Evolutionary conservation across 176 grass and related monocot species (phyloP).

Genomic region (Bothriochloa decipiens): DNA sequence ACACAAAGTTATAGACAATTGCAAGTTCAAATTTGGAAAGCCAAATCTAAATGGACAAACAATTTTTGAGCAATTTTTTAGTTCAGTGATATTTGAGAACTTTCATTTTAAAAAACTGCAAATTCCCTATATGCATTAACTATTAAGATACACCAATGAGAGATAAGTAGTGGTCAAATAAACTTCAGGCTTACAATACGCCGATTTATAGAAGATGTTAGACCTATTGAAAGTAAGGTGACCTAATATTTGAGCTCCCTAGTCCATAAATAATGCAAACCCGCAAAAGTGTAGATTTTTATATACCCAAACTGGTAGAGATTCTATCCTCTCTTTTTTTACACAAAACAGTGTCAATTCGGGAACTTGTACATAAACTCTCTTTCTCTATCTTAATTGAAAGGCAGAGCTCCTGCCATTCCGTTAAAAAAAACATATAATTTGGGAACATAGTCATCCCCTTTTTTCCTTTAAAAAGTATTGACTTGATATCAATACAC

Average conservation of each 20-base stretch:
- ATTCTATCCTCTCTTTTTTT: constrained; percentile 9
- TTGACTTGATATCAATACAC: neutral
- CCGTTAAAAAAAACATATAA: neutral
- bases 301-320: neutral
- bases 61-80: constrained; percentile 9
- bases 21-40: neutral
- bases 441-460: neutral
- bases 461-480: neutral
- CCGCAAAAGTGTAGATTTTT: neutral
- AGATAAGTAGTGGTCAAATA: neutral
- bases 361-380: too few relatives aligned
- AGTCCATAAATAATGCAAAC: constrained; percentile 11
- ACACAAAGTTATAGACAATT: constrained; percentile 1
- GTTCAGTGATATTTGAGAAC: neutral
- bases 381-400: too few relatives aligned
- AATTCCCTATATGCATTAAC: neutral
- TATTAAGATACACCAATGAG: neutral
- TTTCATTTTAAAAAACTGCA: neutral
- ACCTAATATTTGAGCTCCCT: neutral
- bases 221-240: neutral
- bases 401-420: too few relatives aligned
- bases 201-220: neutral
- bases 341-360: neutral
- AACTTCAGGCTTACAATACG: neutral
- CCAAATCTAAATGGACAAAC: constrained; percentile 19